Conservation (phyloP, 805 yeast genomes). For the Ogataea salicorniae region DNA sequence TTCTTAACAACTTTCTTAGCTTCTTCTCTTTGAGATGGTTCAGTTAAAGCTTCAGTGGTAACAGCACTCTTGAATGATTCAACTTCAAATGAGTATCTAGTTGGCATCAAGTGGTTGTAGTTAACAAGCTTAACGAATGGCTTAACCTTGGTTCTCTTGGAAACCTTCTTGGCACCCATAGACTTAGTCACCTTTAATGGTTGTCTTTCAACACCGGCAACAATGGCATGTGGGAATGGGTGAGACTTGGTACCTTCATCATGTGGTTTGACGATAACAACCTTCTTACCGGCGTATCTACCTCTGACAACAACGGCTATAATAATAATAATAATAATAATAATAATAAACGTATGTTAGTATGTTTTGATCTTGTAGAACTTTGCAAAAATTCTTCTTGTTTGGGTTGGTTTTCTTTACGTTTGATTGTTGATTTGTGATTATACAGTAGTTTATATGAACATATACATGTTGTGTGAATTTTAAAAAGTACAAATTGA, state of each 20-base stretch:
- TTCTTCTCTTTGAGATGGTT: conserved; percentile 97
- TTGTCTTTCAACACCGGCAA: conserved; percentile 98
- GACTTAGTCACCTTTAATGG: conserved; percentile 95
- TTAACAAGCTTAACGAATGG: conserved; percentile 98
- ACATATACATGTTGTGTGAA: too few species aligned
- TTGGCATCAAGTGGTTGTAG: conserved; percentile 99
- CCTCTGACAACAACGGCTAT: conserved; percentile 98
- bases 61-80: conserved; percentile 90
- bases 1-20: conserved; percentile 98
- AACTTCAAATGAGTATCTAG: conserved; percentile 97
- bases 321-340: conserved; percentile 11
- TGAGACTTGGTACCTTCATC: conserved; percentile 98
- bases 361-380: conserved; percentile 9
- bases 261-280: conserved; percentile 95
- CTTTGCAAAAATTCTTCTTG: too few species aligned
- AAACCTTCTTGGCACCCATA: conserved; percentile 93
- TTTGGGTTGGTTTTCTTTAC: neutral
- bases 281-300: conserved; percentile 99
- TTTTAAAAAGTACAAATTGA: too few species aligned
- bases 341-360: conserved; percentile 26
- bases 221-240: conserved; percentile 99
- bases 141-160: conserved; percentile 97
- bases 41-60: conserved; percentile 89
- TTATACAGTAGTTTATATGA: too few species aligned
- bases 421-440: neutral